Percentiles rank a stretch among this genome's conserved stretches.
These are phyloP conservation scores for Epipyxis sp. DNA, from an alignment of 108 stramenopile species.

Conservation along the genomic window DNA sequence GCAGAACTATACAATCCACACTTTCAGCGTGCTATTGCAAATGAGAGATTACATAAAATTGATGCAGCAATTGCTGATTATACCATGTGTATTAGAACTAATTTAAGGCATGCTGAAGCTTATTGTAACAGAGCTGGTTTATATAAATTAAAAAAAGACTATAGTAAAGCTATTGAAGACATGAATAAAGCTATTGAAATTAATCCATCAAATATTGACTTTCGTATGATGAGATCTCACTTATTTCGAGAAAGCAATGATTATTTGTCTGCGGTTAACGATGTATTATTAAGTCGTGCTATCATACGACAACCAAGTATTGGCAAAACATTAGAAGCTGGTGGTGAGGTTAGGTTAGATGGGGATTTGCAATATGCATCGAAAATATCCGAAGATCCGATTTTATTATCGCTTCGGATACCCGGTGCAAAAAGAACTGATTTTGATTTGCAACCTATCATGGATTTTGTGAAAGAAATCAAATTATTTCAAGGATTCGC, in stretches of 20 bases:
- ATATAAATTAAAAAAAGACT: neutral
- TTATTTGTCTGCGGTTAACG: neutral
- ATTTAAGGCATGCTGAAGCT: neutral
- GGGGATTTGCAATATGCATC: neutral
- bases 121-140: conserved; percentile 23
- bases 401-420: neutral
- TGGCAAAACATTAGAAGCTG: neutral
- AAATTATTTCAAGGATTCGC: neutral
- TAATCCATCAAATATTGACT: conserved; percentile 18
- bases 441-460: neutral
- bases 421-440: neutral
- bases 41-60: neutral
- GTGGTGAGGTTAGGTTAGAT: neutral
- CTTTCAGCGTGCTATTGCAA: conserved; percentile 12
- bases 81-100: neutral
- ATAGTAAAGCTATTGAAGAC: neutral
- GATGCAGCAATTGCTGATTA: conserved; percentile 21
- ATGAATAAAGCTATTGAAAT: neutral
- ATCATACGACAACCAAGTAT: neutral
- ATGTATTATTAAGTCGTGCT: neutral
- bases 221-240: neutral
- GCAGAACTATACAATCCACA: neutral
- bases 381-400: conserved; percentile 10
- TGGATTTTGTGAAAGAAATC: neutral
- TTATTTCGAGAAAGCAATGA: neutral